These are phyloP conservation scores for Melastoma malabathricum DNA, from an alignment of 345 rosid genomes.

Conservation along the genomic window DNA sequence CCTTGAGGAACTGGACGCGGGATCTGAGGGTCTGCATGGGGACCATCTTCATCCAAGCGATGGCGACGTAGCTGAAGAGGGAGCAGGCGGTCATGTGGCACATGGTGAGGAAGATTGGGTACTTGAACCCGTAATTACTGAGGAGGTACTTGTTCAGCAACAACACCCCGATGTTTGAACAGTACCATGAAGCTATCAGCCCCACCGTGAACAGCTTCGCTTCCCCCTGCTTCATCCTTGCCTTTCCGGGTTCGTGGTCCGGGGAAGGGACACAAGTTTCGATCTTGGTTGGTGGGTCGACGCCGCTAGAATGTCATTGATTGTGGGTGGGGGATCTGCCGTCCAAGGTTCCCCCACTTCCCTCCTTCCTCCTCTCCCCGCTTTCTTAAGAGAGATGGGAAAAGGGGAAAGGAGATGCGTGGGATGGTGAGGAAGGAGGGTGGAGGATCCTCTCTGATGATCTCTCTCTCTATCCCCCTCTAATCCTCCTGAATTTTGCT, in stretches of 20 bases:
- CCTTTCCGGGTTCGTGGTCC: too few species aligned
- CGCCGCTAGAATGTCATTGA: too few species aligned
- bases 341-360: too few species aligned
- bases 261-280: background rate
- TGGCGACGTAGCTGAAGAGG: slow-evolving; percentile 77
- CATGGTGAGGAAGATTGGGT: slow-evolving; percentile 97
- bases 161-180: slow-evolving; percentile 90
- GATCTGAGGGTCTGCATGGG: slow-evolving; percentile 98
- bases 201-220: slow-evolving; percentile 59
- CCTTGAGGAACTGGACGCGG: slow-evolving; percentile 74
- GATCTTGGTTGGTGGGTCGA: too few species aligned
- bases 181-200: slow-evolving; percentile 76
- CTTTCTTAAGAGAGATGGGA: too few species aligned
- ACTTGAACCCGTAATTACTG: slow-evolving; percentile 94
- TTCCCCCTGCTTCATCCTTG: slow-evolving; percentile 2
- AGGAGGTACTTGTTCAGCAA: slow-evolving; percentile 83
- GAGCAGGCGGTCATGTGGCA: slow-evolving; percentile 99
- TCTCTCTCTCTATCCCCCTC: too few species aligned
- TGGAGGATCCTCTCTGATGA: too few species aligned
- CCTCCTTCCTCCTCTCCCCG: too few species aligned
- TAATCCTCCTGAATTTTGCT: too few species aligned
- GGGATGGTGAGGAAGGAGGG: too few species aligned
- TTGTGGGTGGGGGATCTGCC: too few species aligned
- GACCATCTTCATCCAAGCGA: slow-evolving; percentile 96
- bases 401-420: too few species aligned